Evolutionary conservation across 2,329 filamentous ascomycete species (phyloP).

Genomic region (Colletotrichum cuscutae): DNA sequence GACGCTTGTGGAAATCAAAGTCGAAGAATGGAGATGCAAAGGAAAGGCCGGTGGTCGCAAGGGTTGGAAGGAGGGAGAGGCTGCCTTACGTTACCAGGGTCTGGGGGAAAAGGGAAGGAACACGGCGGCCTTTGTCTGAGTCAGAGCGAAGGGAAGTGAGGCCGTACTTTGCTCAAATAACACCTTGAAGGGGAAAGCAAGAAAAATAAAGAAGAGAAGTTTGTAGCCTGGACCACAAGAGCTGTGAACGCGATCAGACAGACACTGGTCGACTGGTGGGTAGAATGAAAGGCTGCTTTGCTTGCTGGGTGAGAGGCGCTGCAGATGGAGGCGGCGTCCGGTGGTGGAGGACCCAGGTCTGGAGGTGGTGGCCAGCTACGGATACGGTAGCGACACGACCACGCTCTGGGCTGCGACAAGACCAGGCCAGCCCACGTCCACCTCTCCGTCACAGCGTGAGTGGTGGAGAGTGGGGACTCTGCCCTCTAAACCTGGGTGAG

Average conservation of each 20-base stretch:
- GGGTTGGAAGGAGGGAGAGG: constrained; percentile 26
- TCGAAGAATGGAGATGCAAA: neutral
- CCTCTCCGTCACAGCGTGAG: neutral
- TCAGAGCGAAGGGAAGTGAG: constrained; percentile 17
- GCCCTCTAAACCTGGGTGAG: neutral
- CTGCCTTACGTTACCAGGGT: constrained; percentile 17
- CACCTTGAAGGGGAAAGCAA: constrained; percentile 1
- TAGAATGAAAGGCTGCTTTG: constrained; percentile 7
- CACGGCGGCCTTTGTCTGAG: constrained; percentile 27
- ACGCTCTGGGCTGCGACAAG: neutral
- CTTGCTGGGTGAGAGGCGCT: constrained; percentile 8
- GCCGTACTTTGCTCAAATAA: neutral
- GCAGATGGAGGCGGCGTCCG: constrained; percentile 27
- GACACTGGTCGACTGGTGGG: neutral
- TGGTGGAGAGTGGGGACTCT: constrained; percentile 4
- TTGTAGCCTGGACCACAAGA: constrained; percentile 18
- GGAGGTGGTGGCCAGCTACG: constrained; percentile 7
- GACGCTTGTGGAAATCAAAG: constrained; percentile 13
- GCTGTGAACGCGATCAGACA: constrained; percentile 25
- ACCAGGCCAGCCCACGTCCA: neutral
- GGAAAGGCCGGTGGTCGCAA: constrained; percentile 20
- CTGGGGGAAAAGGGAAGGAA: constrained; percentile 17
- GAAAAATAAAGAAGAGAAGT: constrained; percentile 10
- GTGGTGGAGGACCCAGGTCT: constrained; percentile 23
- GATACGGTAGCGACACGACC: neutral